phyloP scores from a whole-genome alignment of 2,329 filamentous ascomycete genomes.

The Fusarium virguliforme region DNA sequence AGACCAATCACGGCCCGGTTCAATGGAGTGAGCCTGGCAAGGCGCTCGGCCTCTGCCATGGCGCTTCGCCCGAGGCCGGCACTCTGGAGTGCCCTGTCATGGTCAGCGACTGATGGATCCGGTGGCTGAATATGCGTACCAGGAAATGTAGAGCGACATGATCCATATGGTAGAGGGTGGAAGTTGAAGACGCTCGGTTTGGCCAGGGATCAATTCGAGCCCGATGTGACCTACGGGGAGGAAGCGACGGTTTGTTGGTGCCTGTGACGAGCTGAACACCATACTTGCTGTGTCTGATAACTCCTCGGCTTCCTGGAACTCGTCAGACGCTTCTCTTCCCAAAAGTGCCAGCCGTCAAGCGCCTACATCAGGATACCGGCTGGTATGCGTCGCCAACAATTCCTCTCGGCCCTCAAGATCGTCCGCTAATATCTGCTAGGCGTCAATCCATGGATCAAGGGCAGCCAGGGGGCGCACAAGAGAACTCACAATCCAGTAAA shows the following conservation, averaged over 20 bases:
- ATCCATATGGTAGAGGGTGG: not conserved
- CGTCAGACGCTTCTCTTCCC: not conserved
- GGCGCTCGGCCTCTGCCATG: not conserved
- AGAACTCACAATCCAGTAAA: not conserved
- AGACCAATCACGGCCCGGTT: not conserved
- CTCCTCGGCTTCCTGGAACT: not conserved
- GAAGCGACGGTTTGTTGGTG: not conserved
- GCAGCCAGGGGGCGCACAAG: not conserved
- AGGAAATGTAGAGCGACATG: slow-evolving; percentile 1
- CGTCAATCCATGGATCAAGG: not conserved
- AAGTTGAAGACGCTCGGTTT: not conserved
- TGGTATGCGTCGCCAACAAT: not conserved
- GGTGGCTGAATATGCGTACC: not conserved
- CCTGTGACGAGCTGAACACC: not conserved
- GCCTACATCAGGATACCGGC: not conserved
- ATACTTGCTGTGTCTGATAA: not conserved
- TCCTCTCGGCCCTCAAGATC: not conserved
- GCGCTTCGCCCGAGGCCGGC: not conserved
- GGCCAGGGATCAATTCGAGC: not conserved
- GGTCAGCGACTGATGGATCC: rapidly evolving
- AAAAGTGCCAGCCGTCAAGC: not conserved
- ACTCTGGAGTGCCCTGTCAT: not conserved
- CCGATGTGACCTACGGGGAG: not conserved
- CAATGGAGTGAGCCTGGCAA: not conserved
- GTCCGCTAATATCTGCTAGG: not conserved